Base-by-base conservation (phyloP, 176 grass and related monocot species). In the Raddia guianensis region DNA sequence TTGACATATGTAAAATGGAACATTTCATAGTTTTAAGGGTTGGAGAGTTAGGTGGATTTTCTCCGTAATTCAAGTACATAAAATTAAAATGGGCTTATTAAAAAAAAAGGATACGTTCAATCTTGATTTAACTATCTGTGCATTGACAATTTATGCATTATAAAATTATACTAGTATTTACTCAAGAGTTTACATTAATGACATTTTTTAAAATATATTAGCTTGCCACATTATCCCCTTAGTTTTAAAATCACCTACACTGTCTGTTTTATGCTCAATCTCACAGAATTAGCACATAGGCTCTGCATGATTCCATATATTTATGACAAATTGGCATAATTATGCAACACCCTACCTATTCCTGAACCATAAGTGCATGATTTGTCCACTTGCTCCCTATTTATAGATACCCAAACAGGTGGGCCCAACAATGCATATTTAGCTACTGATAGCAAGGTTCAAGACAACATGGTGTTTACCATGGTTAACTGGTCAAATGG, bases 251-350 rank as follows among this genome's bases (percentile, higher is more conserved):
- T 46, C 16, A 35, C 14, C 47, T 11, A 61, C 27, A 49, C 27
- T 27, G 16, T 73, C 44, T 14, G 15, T 55, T 74, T 43, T 5
- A 67, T 12, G 1, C 16, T 68, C 9, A 11, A 59, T 56, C 35
- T 57, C 52, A 74, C 27, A 76, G 20, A 56, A 76, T 69, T 62
- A 43, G 14, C 66, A 49, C 33, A 43, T n/a, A 78, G 6, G 3
- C 46, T 48, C 20, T 46, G 68, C 32, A 45, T 43, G 70, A 47
- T 72, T 18, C 42, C 18, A 68, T 47, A 48, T 60, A 32, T 49
- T 49, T 58, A 59, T 59, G 32, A 14, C 52, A 10, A 84, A 21
- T 70, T 21, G 27, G 44, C 5, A 77, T 59, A 68, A 70, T 49
- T 4, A 27, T 70, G 47, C 5, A 45, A 27, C 5, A 19, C 42